These are phyloP conservation scores for Linum lewisii DNA, from an alignment of 345 rosid species.

Conservation along the genomic window DNA sequence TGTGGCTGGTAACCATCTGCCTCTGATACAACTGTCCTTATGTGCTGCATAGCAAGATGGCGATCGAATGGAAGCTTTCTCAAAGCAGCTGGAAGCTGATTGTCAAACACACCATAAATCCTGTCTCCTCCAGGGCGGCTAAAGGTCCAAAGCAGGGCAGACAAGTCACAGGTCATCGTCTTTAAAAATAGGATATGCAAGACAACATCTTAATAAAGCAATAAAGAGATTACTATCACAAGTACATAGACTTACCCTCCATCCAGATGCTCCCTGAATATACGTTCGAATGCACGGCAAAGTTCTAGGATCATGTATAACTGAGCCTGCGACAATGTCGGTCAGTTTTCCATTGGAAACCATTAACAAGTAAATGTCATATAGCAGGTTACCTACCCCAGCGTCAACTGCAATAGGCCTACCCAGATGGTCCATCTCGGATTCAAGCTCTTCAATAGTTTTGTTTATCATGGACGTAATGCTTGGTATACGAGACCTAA, in stretches of 20 bases:
- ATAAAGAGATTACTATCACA: background rate
- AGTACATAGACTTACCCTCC: slow-evolving; percentile 95
- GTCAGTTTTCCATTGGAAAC: background rate
- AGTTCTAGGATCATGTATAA: slow-evolving; percentile 68
- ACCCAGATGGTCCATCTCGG: slow-evolving; percentile 82
- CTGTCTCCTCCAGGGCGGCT: slow-evolving; percentile 89
- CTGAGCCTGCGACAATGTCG: slow-evolving; percentile 49
- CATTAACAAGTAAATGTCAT: no score
- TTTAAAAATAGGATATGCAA: no score
- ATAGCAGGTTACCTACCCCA: slow-evolving; percentile 49
- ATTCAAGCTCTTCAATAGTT: slow-evolving; percentile 79
- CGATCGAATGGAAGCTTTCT: slow-evolving; percentile 86
- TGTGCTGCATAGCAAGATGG: slow-evolving; percentile 70
- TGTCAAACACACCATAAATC: slow-evolving; percentile 72
- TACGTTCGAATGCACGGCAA: slow-evolving; percentile 76
- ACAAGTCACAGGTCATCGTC: background rate
- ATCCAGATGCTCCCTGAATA: slow-evolving; percentile 90
- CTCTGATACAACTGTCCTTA: slow-evolving; percentile 63
- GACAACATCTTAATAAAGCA: background rate
- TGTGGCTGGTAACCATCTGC: slow-evolving; percentile 92
- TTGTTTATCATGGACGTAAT: slow-evolving; percentile 81
- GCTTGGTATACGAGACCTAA: slow-evolving; percentile 78
- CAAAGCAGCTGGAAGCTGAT: slow-evolving; percentile 82
- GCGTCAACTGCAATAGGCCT: slow-evolving; percentile 85
- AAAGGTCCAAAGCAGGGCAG: background rate